phyloP scores from a whole-genome alignment of 768 basidiomycete species.

The Auricularia sp. region DNA sequence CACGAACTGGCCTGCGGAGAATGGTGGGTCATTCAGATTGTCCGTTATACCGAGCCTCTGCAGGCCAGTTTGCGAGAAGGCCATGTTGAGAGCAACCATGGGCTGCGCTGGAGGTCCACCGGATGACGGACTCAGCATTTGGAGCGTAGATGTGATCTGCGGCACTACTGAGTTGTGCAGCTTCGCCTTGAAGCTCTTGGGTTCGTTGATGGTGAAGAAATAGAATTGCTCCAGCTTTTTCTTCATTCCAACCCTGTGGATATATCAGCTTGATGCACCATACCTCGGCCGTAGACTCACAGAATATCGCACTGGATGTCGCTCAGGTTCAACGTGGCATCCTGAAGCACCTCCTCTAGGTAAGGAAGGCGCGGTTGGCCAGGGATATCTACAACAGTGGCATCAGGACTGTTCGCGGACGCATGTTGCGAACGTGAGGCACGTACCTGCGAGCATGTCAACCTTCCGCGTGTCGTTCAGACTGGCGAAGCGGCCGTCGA shows the following conservation, averaged over 20 bases:
- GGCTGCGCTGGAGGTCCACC: slow-evolving; percentile 18
- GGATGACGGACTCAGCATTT: slow-evolving; percentile 21
- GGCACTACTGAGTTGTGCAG: slow-evolving; percentile 29
- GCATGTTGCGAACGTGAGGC: neutral
- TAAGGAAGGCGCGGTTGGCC: neutral
- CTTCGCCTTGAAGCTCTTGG: slow-evolving; percentile 29
- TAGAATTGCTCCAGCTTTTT: slow-evolving; percentile 45
- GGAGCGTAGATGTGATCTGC: slow-evolving; percentile 37
- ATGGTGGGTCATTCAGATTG: slow-evolving; percentile 28
- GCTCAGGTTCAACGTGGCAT: slow-evolving; percentile 8
- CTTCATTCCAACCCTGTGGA: slow-evolving; percentile 16
- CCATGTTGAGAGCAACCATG: slow-evolving; percentile 39
- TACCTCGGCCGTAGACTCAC: slow-evolving; percentile 2
- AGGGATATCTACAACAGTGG: neutral
- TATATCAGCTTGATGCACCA: neutral
- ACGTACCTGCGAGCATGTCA: neutral
- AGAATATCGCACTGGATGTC: slow-evolving; percentile 14
- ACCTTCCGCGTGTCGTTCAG: neutral
- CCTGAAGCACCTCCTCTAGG: neutral
- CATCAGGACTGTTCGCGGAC: neutral
- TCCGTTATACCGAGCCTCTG: slow-evolving; percentile 30
- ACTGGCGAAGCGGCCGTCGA: neutral
- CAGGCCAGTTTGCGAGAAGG: slow-evolving; percentile 44
- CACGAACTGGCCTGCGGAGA: slow-evolving; percentile 31
- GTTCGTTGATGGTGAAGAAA: slow-evolving; percentile 44